phyloP scores from a whole-genome alignment of 1,284 basidiomycete genomes.

The Moniliella sp. region DNA sequence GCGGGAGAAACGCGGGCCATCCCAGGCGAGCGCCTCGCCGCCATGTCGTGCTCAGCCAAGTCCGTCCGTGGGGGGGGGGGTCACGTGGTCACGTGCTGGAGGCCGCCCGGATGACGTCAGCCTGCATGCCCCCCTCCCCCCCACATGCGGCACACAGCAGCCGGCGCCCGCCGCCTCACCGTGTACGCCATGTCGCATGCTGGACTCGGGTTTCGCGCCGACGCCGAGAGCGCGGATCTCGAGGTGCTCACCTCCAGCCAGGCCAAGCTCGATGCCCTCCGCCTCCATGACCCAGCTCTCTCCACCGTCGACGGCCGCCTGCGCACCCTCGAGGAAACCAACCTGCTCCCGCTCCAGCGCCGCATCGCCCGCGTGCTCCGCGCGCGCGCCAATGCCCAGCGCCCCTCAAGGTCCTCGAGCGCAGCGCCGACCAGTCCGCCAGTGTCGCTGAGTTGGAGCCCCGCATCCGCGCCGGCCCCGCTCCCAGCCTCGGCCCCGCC shows the following conservation, averaged over 20 bases:
- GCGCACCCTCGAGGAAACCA: slow-evolving; percentile 26
- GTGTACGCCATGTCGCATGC: too few species aligned
- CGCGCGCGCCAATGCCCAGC: slow-evolving; percentile 18
- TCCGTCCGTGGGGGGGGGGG: too few species aligned
- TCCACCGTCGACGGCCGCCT: slow-evolving; percentile 35
- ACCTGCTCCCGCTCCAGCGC: slow-evolving; percentile 29
- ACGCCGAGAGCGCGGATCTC: slow-evolving; percentile 24
- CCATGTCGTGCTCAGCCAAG: too few species aligned
- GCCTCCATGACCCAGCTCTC: slow-evolving; percentile 33
- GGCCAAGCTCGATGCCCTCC: slow-evolving; percentile 30
- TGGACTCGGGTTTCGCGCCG: too few species aligned
- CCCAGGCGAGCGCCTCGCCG: too few species aligned
- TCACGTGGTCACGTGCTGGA: too few species aligned
- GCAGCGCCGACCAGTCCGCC: slow-evolving; percentile 24
- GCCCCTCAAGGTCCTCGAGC: slow-evolving; percentile 16
- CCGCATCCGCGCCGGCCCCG: slow-evolving; percentile 5
- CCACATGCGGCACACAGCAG: too few species aligned
- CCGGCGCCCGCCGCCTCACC: too few species aligned
- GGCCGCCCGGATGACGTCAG: too few species aligned
- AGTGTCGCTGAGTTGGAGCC: slow-evolving; percentile 28
- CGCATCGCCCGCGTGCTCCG: slow-evolving; percentile 24
- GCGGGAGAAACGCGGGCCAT: too few species aligned
- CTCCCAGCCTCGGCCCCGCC: background rate
- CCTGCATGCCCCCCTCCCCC: too few species aligned
- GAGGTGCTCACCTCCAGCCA: slow-evolving; percentile 35